Evolutionary conservation across 108 stramenopile genomes (phyloP).

Genomic region (Asterionellopsis glacialis): DNA sequence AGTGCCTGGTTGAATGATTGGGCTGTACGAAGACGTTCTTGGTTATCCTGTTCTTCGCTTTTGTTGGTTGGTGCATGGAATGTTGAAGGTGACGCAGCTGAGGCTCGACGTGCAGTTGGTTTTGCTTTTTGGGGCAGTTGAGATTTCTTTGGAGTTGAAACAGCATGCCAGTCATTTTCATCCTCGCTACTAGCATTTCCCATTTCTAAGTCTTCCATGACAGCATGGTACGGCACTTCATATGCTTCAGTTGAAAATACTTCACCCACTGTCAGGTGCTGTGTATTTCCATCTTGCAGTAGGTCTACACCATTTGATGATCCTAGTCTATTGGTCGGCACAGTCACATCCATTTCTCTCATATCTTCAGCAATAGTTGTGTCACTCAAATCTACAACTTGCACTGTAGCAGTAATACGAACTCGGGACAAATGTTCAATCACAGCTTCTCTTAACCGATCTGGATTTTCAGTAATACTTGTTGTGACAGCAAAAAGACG

Average conservation of each 20-base stretch:
- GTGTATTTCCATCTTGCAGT: slow-evolving; percentile 23
- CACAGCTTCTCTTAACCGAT: slow-evolving; percentile 26
- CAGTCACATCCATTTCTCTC: slow-evolving; percentile 19
- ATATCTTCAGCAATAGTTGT: slow-evolving; percentile 39
- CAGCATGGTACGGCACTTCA: slow-evolving; percentile 4
- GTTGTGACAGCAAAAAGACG: slow-evolving; percentile 62
- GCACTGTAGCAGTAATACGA: slow-evolving; percentile 39
- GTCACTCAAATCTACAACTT: slow-evolving; percentile 33
- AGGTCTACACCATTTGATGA: background rate
- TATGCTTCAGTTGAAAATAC: slow-evolving; percentile 22
- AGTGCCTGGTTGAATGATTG: slow-evolving; percentile 49
- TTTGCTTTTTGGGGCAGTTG: background rate
- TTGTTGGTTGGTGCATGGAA: background rate
- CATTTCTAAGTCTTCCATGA: slow-evolving; percentile 4
- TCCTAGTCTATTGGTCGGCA: background rate
- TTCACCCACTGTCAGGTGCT: slow-evolving; percentile 38
- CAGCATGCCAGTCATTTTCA: background rate
- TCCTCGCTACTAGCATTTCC: background rate
- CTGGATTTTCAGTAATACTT: slow-evolving; percentile 23
- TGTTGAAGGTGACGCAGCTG: background rate
- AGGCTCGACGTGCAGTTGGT: background rate
- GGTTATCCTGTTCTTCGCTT: background rate
- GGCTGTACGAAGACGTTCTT: slow-evolving; percentile 21
- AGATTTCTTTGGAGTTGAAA: background rate
- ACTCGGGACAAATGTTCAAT: slow-evolving; percentile 28